phyloP scores from a whole-genome alignment of 371 early-diverging fungal genomes.

The Mortierella sp. region DNA sequence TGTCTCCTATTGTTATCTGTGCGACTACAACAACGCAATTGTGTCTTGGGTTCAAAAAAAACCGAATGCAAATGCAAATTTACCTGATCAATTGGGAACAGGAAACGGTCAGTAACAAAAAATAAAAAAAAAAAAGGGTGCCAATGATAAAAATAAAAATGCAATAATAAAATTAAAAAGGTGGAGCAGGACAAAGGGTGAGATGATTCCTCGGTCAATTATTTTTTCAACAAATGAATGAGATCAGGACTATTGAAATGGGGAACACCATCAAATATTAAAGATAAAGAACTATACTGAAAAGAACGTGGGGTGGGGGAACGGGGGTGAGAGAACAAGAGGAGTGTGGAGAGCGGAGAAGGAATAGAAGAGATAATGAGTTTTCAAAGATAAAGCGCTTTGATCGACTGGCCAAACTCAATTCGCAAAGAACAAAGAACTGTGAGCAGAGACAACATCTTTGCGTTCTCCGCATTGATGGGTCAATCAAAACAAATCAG shows the following conservation, averaged over 20 bases:
- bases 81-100: conserved; percentile 1
- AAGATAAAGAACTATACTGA: not conserved
- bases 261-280: not conserved
- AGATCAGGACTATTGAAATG: not conserved
- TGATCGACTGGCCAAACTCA: not conserved
- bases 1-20: no score
- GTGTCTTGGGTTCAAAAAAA: no score
- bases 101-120: not conserved
- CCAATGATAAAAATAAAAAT: not conserved
- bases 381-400: not conserved
- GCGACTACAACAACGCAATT: no score
- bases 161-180: no score
- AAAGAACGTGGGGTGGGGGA: not conserved
- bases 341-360: not conserved
- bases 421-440: conserved; percentile 1
- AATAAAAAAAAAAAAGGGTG: not conserved
- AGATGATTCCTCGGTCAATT: not conserved
- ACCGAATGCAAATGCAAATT: not conserved
- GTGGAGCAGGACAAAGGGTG: not conserved
- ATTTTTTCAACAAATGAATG: not conserved
- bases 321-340: not conserved
- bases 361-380: conserved; percentile 1
- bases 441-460: not conserved
- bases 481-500: not conserved
- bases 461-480: not conserved